Base-by-base conservation (phyloP, 352 stramenopile genomes). In the Phytophthora niederhauseri region DNA sequence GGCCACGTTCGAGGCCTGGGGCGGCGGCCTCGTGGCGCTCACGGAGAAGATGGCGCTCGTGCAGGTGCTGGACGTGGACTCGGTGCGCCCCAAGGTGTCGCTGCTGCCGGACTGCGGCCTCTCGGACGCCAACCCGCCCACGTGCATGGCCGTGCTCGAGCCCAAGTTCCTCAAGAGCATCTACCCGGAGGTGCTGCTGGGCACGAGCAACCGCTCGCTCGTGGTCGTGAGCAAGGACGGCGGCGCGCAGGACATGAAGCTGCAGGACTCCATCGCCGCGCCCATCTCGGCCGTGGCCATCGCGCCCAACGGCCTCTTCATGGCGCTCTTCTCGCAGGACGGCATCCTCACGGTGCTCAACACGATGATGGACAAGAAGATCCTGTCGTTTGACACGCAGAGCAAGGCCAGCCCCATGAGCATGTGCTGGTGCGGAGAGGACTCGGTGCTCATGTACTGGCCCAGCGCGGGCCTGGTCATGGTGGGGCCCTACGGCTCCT, bases 301-400 rank as follows among this genome's bases (percentile, higher is more conserved):
- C 72, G 95, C 95, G 19, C 95, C 95, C 2, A 98, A 98, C 73
- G 96, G 96, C 38, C 84, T 97, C 56, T 98, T 99, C 67, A 91
- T 99, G 80, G 95, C 97, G n/a, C 92, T 97, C 54, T 99, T 98
- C 68, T 96, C 94, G 7, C 90, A 97, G 61, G 88, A 97, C 55
- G 95, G 93, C 7, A 92, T 98, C 56, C 78, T 99, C 24, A 98
- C 94, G 3, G 97, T 99, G 19, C 87, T 99, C 53, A 98, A 96
- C 34, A 98, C 95, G n/a, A 97, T 91, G 61, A 98, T 99, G 72
- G 93, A 98, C 82, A 98, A 97, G 63, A 99, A 94, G 72, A 92
- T 95, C 56, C 54, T 97, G 71, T 84, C 84, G 19, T 97, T 97
- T 66, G 89, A 97, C 74, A 94, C 89, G 30, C 83, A 94, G 78